Evolutionary conservation across 129 eudicot species (phyloP), one percentile per base, ranked within the genome.

Genomic region (Flaveria bidentis): DNA sequence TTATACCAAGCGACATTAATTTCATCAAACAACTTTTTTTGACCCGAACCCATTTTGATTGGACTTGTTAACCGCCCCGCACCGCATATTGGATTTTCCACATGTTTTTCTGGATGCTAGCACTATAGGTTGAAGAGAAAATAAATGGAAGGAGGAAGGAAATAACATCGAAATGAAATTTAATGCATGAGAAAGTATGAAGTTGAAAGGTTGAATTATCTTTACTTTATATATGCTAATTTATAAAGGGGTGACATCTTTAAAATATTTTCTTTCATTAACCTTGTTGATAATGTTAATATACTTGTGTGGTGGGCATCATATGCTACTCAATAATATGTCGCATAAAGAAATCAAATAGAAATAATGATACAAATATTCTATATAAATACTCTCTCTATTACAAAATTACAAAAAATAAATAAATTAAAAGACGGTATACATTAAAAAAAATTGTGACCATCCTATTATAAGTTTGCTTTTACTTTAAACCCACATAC

Each of bases 241-340:
- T 50, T 13, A 69, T 28, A 71, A 46, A 18, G 5, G 36, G 26
- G 79, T 64, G 42, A 26, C 53, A 28, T 12, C 42, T 17, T 52
- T 5, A 18, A 56, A 15, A 18, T 41, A 41, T 12, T 17, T 8
- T 52, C 33, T 17, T 33, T 79, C 73, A 64, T 72, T 73, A 51
- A 52, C 41, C 33, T 50, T 63, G 18, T 52, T 80, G 78, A 73
- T 79, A 72, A 64, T 50, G 78, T 51, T 22, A 15, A 26, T 73
- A 28, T 80, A 65, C 17, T 53, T 56, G 53, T 55, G 55, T 74
- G 75, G 84, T 66, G 79, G 84, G 79, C 74, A 80, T 65, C 79
- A 73, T 80, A 73, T 80, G 70, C 79, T 18, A 73, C 66, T 67
- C 46, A 72, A 53, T 51, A 36, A 72, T 51, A 39, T 50, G 42